Conservation (phyloP, 2,329 filamentous ascomycete species). For the Alternaria longipes region DNA sequence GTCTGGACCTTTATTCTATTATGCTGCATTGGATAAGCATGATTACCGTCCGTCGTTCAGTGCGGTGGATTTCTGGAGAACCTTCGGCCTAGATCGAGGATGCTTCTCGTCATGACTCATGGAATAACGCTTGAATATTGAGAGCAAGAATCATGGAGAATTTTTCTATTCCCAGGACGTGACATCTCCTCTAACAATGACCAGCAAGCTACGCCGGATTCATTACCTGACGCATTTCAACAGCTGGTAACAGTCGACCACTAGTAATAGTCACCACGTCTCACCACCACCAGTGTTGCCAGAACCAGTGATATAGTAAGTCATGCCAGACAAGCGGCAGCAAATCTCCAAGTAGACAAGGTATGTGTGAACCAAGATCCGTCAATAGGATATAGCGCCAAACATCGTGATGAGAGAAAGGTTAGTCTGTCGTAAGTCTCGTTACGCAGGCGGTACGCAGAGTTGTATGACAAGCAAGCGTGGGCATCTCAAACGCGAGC, state of each 20-base stretch:
- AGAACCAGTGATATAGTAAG: not conserved
- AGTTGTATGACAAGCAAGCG: not conserved
- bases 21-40: not conserved
- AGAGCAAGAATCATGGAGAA: not conserved
- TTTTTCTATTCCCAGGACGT: not conserved
- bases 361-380: not conserved
- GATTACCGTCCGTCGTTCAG: not conserved
- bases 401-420: not conserved
- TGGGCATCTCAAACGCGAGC: conserved; percentile 4
- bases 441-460: conserved; percentile 10
- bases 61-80: not conserved
- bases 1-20: not conserved
- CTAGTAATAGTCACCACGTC: not conserved
- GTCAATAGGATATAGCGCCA: conserved; percentile 1
- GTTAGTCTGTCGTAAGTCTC: not conserved
- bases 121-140: not conserved
- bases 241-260: not conserved
- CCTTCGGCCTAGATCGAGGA: not conserved
- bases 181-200: not conserved
- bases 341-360: not conserved
- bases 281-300: not conserved
- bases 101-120: not conserved
- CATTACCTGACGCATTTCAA: not conserved
- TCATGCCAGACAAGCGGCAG: not conserved
- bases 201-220: not conserved